phyloP scores from a whole-genome alignment of 345 rosid species.

The Camelina laxa region DNA sequence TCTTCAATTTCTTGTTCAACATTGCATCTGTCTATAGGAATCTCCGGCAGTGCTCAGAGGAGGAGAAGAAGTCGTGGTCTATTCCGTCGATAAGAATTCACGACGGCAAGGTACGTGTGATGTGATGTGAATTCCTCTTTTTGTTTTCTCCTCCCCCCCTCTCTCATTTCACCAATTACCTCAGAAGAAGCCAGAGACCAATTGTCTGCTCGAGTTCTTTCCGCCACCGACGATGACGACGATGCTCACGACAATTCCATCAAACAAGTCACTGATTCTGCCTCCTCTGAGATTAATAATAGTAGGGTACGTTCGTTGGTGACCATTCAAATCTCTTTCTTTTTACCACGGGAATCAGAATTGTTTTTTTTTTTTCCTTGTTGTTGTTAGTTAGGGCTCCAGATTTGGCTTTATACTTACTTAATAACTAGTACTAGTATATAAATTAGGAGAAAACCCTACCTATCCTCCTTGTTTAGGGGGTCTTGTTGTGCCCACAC shows the following conservation, averaged over 20 bases:
- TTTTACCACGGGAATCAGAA: too few relatives aligned
- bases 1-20: constrained; percentile 21
- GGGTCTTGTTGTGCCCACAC: not conserved
- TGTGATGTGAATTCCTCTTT: too few relatives aligned
- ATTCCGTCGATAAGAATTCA: constrained; percentile 44
- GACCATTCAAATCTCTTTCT: too few relatives aligned
- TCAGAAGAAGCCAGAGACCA: constrained; percentile 59
- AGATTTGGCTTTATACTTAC: too few relatives aligned
- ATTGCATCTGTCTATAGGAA: constrained; percentile 50
- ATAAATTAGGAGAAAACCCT: too few relatives aligned
- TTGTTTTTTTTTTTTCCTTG: too few relatives aligned
- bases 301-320: constrained; percentile 37
- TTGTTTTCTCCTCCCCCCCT: not conserved
- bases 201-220: constrained; percentile 73
- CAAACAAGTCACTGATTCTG: constrained; percentile 54
- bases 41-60: constrained; percentile 55
- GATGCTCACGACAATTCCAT: constrained; percentile 56
- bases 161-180: constrained; percentile 13
- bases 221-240: constrained; percentile 55
- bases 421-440: too few relatives aligned
- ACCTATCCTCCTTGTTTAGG: too few relatives aligned
- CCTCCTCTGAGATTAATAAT: constrained; percentile 20
- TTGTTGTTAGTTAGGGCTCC: too few relatives aligned
- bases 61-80: constrained; percentile 50
- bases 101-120: constrained; percentile 45